phyloP scores from a whole-genome alignment of 164 flowering plant species.

The Magnolia changhungtana region DNA sequence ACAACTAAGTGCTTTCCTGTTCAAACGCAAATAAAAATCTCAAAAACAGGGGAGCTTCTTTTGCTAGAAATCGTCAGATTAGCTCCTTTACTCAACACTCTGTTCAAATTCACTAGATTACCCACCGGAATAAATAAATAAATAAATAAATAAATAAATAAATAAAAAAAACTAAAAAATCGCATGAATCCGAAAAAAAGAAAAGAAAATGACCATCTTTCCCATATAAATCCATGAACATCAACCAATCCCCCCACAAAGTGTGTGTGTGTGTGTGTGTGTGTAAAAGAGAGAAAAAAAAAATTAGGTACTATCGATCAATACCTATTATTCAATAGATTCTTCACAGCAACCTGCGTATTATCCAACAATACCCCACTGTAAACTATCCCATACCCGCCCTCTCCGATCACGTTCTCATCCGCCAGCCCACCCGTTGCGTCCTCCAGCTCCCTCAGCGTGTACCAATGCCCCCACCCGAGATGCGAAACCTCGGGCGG shows the following conservation, averaged over 20 bases:
- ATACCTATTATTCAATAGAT: slow-evolving; percentile 87
- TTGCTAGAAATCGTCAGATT: background rate
- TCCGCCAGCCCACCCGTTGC: slow-evolving; percentile 79
- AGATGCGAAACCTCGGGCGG: slow-evolving; percentile 88
- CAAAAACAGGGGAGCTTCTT: background rate
- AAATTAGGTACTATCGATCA: background rate
- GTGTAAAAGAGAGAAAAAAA: background rate
- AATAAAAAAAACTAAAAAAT: background rate
- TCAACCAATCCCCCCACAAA: background rate
- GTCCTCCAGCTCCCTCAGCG: slow-evolving; percentile 82
- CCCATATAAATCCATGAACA: background rate
- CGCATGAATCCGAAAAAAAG: background rate
- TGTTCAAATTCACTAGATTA: background rate
- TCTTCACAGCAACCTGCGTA: slow-evolving; percentile 80
- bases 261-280: background rate
- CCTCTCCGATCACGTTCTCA: slow-evolving; percentile 98
- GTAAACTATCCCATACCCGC: slow-evolving; percentile 97
- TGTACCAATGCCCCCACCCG: slow-evolving; percentile 99
- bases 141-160: no score
- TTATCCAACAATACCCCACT: slow-evolving; percentile 71
- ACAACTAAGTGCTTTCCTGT: background rate
- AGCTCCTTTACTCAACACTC: background rate
- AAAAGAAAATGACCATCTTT: background rate
- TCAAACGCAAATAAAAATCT: background rate
- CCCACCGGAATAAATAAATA: background rate